phyloP scores from a whole-genome alignment of 192 early-diverging fungal genomes.

The Backusella tarrabulga region DNA sequence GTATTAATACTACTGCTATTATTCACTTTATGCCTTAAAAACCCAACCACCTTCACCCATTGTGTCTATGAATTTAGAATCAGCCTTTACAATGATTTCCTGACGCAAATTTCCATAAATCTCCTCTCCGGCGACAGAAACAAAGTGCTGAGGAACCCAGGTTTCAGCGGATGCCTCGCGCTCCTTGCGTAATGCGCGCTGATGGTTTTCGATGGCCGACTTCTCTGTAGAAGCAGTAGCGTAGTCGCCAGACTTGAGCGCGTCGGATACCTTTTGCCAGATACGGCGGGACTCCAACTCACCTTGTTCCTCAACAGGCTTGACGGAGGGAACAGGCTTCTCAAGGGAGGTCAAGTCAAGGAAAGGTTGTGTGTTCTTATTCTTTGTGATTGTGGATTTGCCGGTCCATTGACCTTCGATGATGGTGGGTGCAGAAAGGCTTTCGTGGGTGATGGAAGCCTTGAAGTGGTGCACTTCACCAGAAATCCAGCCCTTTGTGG shows the following conservation, averaged over 20 bases:
- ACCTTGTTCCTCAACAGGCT: slow-evolving; percentile 57
- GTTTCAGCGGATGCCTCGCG: slow-evolving; percentile 53
- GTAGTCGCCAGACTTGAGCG: slow-evolving; percentile 66
- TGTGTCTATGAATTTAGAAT: slow-evolving; percentile 35
- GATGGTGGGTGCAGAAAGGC: slow-evolving; percentile 26
- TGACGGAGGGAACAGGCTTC: slow-evolving; percentile 55
- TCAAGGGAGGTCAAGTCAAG: slow-evolving; percentile 57
- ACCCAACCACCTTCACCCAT: slow-evolving; percentile 31
- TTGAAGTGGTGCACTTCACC: slow-evolving; percentile 82
- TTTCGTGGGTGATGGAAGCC: slow-evolving; percentile 37
- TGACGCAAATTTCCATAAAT: slow-evolving; percentile 31
- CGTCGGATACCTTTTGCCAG: slow-evolving; percentile 68
- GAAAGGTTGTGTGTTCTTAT: slow-evolving; percentile 50
- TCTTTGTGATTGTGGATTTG: slow-evolving; percentile 57
- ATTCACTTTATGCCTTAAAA: slow-evolving; percentile 2
- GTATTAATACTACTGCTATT: background rate
- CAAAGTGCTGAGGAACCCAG: slow-evolving; percentile 55
- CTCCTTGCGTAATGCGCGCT: slow-evolving; percentile 60
- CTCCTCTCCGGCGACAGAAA: slow-evolving; percentile 40
- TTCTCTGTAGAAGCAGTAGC: slow-evolving; percentile 66
- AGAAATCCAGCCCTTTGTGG: slow-evolving; percentile 76
- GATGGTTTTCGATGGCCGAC: slow-evolving; percentile 63
- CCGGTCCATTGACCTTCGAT: slow-evolving; percentile 72
- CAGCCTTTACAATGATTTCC: slow-evolving; percentile 27
- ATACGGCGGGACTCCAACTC: slow-evolving; percentile 66